Evolutionary conservation across 257 asterid genomes (phyloP).

Genomic region (Petrea volubilis): DNA sequence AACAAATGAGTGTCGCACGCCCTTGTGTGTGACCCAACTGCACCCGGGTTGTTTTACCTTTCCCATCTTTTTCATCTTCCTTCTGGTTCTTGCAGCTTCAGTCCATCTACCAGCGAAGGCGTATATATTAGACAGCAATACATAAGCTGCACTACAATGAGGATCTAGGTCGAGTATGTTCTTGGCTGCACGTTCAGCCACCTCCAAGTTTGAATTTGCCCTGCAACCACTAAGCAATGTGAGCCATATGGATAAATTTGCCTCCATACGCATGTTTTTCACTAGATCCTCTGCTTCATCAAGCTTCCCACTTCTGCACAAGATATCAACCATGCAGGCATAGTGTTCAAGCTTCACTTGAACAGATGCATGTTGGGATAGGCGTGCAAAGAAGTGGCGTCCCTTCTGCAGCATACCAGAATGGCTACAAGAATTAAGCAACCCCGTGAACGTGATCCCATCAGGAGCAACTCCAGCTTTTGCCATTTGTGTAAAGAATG

Average conservation of each 20-base stretch:
- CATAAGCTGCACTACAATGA: slow-evolving; percentile 58
- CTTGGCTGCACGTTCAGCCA: slow-evolving; percentile 70
- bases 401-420: slow-evolving; percentile 81
- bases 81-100: slow-evolving; percentile 71
- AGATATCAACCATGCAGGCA: slow-evolving; percentile 76
- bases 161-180: slow-evolving; percentile 52
- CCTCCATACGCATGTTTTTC: slow-evolving; percentile 55
- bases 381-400: slow-evolving; percentile 44
- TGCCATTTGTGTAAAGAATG: slow-evolving; percentile 64
- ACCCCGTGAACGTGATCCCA: slow-evolving; percentile 81
- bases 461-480: slow-evolving; percentile 59
- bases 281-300: slow-evolving; percentile 68
- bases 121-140: slow-evolving; percentile 67
- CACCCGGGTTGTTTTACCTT: slow-evolving; percentile 57
- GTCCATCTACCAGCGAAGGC: slow-evolving; percentile 68
- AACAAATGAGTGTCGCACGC: slow-evolving; percentile 40
- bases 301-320: slow-evolving; percentile 67
- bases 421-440: slow-evolving; percentile 89
- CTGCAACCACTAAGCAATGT: slow-evolving; percentile 80
- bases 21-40: slow-evolving; percentile 65
- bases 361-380: slow-evolving; percentile 19
- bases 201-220: slow-evolving; percentile 44
- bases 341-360: slow-evolving; percentile 75
- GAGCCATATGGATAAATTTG: slow-evolving; percentile 65
- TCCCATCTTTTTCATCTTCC: slow-evolving; percentile 49